Evolutionary conservation across 768 basidiomycete genomes (phyloP).

Genomic region (Pleurotus tuoliensis): DNA sequence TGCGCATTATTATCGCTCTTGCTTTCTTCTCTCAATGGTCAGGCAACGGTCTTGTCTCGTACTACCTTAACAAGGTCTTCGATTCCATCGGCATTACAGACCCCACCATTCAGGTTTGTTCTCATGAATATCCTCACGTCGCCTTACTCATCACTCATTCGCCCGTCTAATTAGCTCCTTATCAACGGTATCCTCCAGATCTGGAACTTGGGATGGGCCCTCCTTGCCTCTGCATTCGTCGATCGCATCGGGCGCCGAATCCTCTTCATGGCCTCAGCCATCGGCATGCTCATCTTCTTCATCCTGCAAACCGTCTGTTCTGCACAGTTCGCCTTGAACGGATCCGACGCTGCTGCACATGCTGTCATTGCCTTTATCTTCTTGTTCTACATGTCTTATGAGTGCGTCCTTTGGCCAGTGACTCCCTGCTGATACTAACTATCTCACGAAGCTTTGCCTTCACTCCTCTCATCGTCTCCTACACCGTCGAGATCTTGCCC

Average conservation of each 20-base stretch:
- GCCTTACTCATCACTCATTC: neutral
- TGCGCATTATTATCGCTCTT: slow-evolving; percentile 72
- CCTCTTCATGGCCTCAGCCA: slow-evolving; percentile 59
- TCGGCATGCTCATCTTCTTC: slow-evolving; percentile 65
- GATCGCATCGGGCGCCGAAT: slow-evolving; percentile 68
- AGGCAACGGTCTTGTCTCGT: slow-evolving; percentile 80
- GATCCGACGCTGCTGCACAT: slow-evolving; percentile 46
- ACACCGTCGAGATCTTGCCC: slow-evolving; percentile 87
- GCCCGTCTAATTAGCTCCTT: slow-evolving; percentile 49
- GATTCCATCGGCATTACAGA: slow-evolving; percentile 62
- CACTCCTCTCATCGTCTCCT: slow-evolving; percentile 81
- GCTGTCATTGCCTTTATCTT: slow-evolving; percentile 83
- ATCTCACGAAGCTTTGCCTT: slow-evolving; percentile 56
- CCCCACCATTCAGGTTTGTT: slow-evolving; percentile 40
- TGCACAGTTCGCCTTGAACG: slow-evolving; percentile 45
- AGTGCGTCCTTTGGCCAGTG: slow-evolving; percentile 36
- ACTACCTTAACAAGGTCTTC: slow-evolving; percentile 77
- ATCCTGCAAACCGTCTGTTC: slow-evolving; percentile 65
- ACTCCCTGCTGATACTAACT: slow-evolving; percentile 5
- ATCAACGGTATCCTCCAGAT: slow-evolving; percentile 86
- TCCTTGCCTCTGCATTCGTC: slow-evolving; percentile 53
- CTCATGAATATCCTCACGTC: slow-evolving; percentile 5
- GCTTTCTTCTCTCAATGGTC: slow-evolving; percentile 88
- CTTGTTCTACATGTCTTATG: slow-evolving; percentile 76
- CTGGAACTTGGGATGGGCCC: slow-evolving; percentile 70